Evolutionary conservation across 73 alveolate species (phyloP), one percentile per base, ranked within the genome.

Genomic region (Loxodes magnus): DNA sequence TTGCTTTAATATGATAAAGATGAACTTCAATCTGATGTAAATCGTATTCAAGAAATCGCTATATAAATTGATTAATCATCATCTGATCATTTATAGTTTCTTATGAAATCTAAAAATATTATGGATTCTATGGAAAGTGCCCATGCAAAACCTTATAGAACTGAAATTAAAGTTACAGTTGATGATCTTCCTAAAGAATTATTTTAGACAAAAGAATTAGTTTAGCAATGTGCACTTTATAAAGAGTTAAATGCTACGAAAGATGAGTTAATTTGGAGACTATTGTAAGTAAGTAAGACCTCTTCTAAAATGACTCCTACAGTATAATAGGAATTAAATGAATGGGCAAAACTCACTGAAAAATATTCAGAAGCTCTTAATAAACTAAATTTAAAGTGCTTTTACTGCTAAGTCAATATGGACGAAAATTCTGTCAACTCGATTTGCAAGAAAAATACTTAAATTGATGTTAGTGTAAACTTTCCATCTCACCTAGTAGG

Each of bases 191-290:
- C 59, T 0, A 9, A 46, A 19, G 59, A 46, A 19, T 24, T 46
- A 25, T 10, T n/a, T 7, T 25, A 19, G 26, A 3, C 27, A 0
- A 16, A 41, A 10, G 59, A 46, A 46, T 25, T 46, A 10, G 34
- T 19, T 12, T 10, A 7, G 1, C 15, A 46, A 7, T 2, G n/a
- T 24, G 50, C 7, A 5, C 43, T 41, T n/a, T 21, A 25, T 25
- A 10, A 10, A 46, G 7, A 9, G 2, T 24, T 46, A 10, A 10
- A 25, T 10, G 10, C 22, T n/a, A 21, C 27, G n/a, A 46, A 46
- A 46, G 59, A 46, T 46, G 59, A 46, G 27, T 9, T 46, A n/a
- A 46, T 46, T 5, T 46, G 59, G 59, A 46, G 27, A 10, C 59
- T 46, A 2, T 7, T 19, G 1, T n/a, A n/a, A n/a, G n/a, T 41